Evolutionary conservation across 73 alveolate species (phyloP).

Genomic region (Tetrahymena malaccensis): DNA sequence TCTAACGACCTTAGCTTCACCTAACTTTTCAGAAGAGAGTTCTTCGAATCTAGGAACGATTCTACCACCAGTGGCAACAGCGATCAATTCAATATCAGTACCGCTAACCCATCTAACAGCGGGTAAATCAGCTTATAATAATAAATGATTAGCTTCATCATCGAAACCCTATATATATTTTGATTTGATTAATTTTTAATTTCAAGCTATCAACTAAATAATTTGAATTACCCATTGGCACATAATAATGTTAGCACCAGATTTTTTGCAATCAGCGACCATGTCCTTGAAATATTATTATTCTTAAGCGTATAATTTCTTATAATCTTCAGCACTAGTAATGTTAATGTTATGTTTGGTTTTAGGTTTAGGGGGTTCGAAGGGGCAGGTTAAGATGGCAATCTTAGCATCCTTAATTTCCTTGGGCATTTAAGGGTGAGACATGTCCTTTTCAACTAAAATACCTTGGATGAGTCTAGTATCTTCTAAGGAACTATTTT

Average conservation of each 20-base stretch:
- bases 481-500: slow-evolving; percentile 55
- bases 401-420: slow-evolving; percentile 92
- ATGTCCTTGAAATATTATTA: slow-evolving; percentile 83
- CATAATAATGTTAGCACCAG: slow-evolving; percentile 94
- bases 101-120: slow-evolving; percentile 99
- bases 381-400: slow-evolving; percentile 94
- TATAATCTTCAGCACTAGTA: slow-evolving; percentile 92
- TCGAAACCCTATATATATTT: slow-evolving; percentile 75
- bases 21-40: slow-evolving; percentile 88
- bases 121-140: slow-evolving; percentile 66
- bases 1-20: slow-evolving; percentile 83
- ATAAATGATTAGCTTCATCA: slow-evolving; percentile 97
- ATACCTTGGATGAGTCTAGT: slow-evolving; percentile 87
- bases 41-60: slow-evolving; percentile 93
- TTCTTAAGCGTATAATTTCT: slow-evolving; percentile 83
- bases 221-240: slow-evolving; percentile 15
- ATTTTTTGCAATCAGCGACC: slow-evolving; percentile 80
- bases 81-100: slow-evolving; percentile 97
- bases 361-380: slow-evolving; percentile 99
- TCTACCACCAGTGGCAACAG: slow-evolving; percentile 99
- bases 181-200: too few relatives aligned
- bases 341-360: slow-evolving; percentile 98
- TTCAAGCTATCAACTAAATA: background rate
- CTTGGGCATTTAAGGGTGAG: slow-evolving; percentile 98
- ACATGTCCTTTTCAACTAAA: slow-evolving; percentile 94